Evolutionary conservation across 2,329 filamentous ascomycete genomes (phyloP).

Genomic region (Aureobasidium pullulans): DNA sequence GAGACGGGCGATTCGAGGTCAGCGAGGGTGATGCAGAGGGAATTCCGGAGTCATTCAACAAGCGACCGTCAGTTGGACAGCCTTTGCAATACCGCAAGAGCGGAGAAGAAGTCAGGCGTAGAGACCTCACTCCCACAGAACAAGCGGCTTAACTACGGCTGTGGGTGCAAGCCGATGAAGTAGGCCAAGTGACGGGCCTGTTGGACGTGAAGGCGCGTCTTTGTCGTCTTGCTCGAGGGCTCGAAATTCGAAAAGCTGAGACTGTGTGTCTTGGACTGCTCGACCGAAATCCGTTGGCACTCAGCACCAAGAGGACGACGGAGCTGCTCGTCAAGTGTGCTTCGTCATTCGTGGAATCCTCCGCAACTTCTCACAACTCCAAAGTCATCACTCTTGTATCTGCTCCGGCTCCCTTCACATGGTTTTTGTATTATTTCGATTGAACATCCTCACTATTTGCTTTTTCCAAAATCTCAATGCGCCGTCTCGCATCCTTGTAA

Average conservation of each 20-base stretch:
- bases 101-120: neutral
- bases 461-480: neutral
- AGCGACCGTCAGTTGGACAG: neutral
- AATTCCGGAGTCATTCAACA: neutral
- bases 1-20: neutral
- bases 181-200: neutral
- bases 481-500: neutral
- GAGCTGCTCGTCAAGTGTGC: too few relatives aligned
- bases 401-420: too few relatives aligned
- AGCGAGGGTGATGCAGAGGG: neutral
- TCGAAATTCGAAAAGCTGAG: neutral
- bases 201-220: neutral
- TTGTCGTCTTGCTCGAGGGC: neutral
- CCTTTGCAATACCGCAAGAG: neutral
- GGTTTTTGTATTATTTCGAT: too few relatives aligned
- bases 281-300: too few relatives aligned
- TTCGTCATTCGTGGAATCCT: too few relatives aligned
- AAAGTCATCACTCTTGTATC: too few relatives aligned
- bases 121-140: slow-evolving; percentile 9
- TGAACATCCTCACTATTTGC: neutral
- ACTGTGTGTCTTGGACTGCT: neutral
- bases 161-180: neutral
- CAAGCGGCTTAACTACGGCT: slow-evolving; percentile 9
- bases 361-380: too few relatives aligned
- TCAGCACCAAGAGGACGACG: too few relatives aligned